Evolutionary conservation across 2,329 filamentous ascomycete genomes (phyloP).

Genomic region (Plectosphaerella cucumerina): DNA sequence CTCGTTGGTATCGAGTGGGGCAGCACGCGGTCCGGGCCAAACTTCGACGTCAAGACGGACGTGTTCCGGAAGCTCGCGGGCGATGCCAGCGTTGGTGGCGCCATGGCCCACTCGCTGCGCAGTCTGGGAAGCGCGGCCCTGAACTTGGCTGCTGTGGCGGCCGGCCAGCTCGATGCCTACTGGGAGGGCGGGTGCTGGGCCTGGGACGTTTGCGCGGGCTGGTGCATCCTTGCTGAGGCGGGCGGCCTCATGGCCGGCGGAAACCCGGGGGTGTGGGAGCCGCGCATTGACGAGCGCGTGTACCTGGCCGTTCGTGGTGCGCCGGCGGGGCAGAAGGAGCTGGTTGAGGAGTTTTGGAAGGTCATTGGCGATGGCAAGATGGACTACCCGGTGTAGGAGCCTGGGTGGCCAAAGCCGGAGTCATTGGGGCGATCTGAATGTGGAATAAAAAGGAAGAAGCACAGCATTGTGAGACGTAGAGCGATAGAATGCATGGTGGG

Average conservation of each 20-base stretch:
- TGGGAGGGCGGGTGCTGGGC: slow-evolving; percentile 85
- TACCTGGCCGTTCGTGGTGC: slow-evolving; percentile 62
- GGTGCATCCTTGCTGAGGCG: slow-evolving; percentile 71
- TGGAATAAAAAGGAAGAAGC: background rate
- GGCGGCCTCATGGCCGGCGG: slow-evolving; percentile 69
- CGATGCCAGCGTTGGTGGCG: slow-evolving; percentile 58
- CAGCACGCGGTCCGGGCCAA: slow-evolving; percentile 60
- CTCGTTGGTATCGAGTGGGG: slow-evolving; percentile 75
- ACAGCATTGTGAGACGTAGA: too few relatives aligned
- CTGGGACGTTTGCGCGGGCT: slow-evolving; percentile 81
- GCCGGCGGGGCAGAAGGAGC: slow-evolving; percentile 53
- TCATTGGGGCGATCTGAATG: background rate
- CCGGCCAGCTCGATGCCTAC: slow-evolving; percentile 67
- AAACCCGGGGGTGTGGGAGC: slow-evolving; percentile 70
- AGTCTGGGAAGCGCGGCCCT: slow-evolving; percentile 69
- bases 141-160: slow-evolving; percentile 69
- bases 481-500: background rate
- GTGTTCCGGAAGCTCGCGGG: slow-evolving; percentile 61
- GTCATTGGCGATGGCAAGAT: slow-evolving; percentile 52
- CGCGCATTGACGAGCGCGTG: slow-evolving; percentile 52
- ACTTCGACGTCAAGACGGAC: slow-evolving; percentile 65
- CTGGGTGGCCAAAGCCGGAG: background rate
- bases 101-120: slow-evolving; percentile 74
- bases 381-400: slow-evolving; percentile 33
- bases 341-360: slow-evolving; percentile 62